phyloP scores from a whole-genome alignment of 768 basidiomycete genomes.

The Xanthoconium stramineum region DNA sequence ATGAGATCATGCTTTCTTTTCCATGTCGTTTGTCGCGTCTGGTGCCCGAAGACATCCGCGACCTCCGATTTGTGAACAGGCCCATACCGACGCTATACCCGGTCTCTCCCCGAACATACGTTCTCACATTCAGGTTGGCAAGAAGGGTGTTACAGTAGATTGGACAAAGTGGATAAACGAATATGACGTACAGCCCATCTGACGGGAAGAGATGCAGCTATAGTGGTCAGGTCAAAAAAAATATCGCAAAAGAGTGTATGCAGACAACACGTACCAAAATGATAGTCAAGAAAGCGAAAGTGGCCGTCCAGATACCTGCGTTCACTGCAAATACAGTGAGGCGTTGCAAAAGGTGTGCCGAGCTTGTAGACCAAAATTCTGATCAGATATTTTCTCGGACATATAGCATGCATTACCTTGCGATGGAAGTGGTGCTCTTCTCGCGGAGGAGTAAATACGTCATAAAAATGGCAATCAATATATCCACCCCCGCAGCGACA shows the following conservation, averaged over 20 bases:
- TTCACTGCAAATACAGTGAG: slow-evolving; percentile 6
- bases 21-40: not conserved
- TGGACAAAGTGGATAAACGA: not conserved
- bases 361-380: not conserved
- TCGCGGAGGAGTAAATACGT: slow-evolving; percentile 1
- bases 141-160: not conserved
- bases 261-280: slow-evolving; percentile 42
- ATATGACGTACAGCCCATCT: not conserved
- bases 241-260: not conserved
- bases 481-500: slow-evolving; percentile 3
- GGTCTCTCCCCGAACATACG: not conserved
- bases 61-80: not conserved
- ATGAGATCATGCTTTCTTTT: not conserved
- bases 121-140: not conserved
- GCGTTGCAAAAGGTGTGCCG: slow-evolving; percentile 5
- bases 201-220: not conserved
- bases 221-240: not conserved
- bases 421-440: not conserved
- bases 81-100: not conserved
- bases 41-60: not conserved
- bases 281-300: slow-evolving; percentile 38
- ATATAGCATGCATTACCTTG: not conserved
- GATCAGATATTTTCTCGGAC: not conserved
- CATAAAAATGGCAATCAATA: slow-evolving; percentile 6
- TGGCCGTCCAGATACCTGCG: slow-evolving; percentile 47